Base-by-base conservation (phyloP, 495 filamentous ascomycete species). In the Daldinia grandis region DNA sequence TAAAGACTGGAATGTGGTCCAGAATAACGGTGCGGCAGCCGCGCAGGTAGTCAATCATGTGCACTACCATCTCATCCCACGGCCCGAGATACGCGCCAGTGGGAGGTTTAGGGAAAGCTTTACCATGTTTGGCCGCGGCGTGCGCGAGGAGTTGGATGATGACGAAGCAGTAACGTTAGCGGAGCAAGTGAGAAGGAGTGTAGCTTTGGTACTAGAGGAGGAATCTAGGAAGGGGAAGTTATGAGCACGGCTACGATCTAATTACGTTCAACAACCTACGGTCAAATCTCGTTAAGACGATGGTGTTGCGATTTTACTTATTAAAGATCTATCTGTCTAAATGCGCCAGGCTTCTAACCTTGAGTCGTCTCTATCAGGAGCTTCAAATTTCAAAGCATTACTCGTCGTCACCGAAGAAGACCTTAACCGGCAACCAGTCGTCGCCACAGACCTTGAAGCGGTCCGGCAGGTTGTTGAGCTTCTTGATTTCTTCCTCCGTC, bases 21-120 rank as follows among this genome's bases (percentile, higher is more conserved):
- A 97, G 82, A 98, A 98, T 80, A 98, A 97, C 79, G 94, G 94
- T 2, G 87, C 87, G 0, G 83, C 91, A 25, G 95, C 95, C 10
- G 94, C 93, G 6, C 95, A 98, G 80, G 92, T 94, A 24, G 93
- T 98, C 2, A 89, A 89, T 21, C 94, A 97, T 79, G 90, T 95
- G 5, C 94, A 98, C 78, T 97, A 94, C 79, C 95, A 98, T 70
- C 85, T 98, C 27, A 95, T 98, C 49, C 94, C 94, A 2, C 80
- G 94, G 27, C 85, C 87, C 27, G 84, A 85, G 76, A 69, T 87
- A 33, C 74, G 82, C 24, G 79, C 80, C 31, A 73, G 69, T 74
- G 78, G 76, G 42, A 64, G 76, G 68, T 24, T 82, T 80, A 71
- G 81, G 78, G 78, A 86, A 82, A 79, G 81, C 68, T 89, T 88